Base-by-base conservation (phyloP, 345 rosid genomes). In the Hevea brasiliensis region DNA sequence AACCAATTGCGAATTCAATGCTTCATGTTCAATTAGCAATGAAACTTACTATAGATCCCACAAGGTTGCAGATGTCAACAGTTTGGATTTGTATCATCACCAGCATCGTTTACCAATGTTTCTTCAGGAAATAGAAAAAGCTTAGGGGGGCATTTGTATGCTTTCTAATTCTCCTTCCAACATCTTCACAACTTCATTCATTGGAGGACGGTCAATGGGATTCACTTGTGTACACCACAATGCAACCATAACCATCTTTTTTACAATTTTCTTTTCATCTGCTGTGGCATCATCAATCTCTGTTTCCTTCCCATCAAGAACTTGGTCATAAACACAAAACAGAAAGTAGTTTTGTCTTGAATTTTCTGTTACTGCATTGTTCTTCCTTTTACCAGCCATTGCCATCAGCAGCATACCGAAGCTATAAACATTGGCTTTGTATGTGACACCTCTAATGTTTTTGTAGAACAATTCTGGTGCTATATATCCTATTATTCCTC, bases 401-500 rank as follows among this genome's bases (percentile, higher is more conserved):
- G 41, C 64, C 73, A 56, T 68, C 20, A 68, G 44, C 61, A 73
- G 41, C 70, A 65, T 73, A 2, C 65, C 76, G 44, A 73, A 73
- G 41, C 70, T 73, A 55, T 73, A 73, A 13, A 64, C 64, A 42
- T 73, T 70, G 41, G 76, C 71, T 73, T 73, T 73, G 12, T 41
- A 41, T 11, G 70, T 64, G 10, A 73, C 44, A 5, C 61, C 61
- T n/a, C 70, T 67, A 7, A 66, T 67, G 66, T 58, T 74, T 24
- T 56, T 66, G 37, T 74, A 57, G 23, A 57, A 41, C 51, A 74
- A 15, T 41, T 74, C 67, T 6, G 77, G 77, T 37, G 77, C 72
- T 44, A 74, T 74, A 15, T 74, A 67, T 2, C 77, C 72, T 14
- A 74, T 74, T 26, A 74, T 75, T 24, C 79, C 79, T 51, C 79